phyloP scores from a whole-genome alignment of 2,329 filamentous ascomycete genomes.

The Ramichloridium luteum region DNA sequence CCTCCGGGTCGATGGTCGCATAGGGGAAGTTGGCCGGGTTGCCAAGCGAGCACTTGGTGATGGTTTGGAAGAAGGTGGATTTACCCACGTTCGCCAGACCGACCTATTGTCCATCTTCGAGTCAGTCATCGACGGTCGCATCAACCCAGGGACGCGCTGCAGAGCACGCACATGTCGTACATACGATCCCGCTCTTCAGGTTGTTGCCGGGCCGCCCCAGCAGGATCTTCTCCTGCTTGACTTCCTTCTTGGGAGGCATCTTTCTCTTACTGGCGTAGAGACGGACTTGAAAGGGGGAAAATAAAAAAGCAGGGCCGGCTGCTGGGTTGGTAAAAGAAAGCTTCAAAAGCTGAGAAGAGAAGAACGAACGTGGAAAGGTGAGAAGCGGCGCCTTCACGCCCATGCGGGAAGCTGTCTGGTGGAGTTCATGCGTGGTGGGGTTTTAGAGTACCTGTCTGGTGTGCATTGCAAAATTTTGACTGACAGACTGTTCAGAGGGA shows the following conservation, averaged over 20 bases:
- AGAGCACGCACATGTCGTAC: conserved; percentile 38
- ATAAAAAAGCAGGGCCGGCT: conserved; percentile 25
- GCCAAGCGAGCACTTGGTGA: conserved; percentile 93
- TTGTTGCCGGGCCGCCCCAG: conserved; percentile 94
- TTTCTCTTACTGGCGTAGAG: conserved; percentile 49
- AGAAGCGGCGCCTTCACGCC: conserved; percentile 18
- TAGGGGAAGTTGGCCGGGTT: conserved; percentile 98
- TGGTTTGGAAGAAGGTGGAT: conserved; percentile 98
- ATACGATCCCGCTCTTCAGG: conserved; percentile 94
- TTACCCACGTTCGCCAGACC: conserved; percentile 98
- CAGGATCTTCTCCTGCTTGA: conserved; percentile 88
- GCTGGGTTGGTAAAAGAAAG: conserved; percentile 13
- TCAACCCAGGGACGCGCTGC: conserved; percentile 23
- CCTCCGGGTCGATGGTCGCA: conserved; percentile 97
- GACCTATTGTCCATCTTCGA: no score
- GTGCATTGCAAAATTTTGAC: background rate
- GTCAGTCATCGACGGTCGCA: no score
- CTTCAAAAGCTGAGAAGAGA: conserved; percentile 11
- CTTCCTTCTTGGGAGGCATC: conserved; percentile 93
- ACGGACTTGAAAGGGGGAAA: conserved; percentile 26
- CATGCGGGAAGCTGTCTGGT: conserved; percentile 6
- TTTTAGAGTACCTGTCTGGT: no score
- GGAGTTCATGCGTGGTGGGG: background rate
- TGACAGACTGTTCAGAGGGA: no score
- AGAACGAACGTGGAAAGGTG: conserved; percentile 16